Evolutionary conservation across 805 yeast species (phyloP).

Genomic region (Groenewaldozyma tartarivorans): DNA sequence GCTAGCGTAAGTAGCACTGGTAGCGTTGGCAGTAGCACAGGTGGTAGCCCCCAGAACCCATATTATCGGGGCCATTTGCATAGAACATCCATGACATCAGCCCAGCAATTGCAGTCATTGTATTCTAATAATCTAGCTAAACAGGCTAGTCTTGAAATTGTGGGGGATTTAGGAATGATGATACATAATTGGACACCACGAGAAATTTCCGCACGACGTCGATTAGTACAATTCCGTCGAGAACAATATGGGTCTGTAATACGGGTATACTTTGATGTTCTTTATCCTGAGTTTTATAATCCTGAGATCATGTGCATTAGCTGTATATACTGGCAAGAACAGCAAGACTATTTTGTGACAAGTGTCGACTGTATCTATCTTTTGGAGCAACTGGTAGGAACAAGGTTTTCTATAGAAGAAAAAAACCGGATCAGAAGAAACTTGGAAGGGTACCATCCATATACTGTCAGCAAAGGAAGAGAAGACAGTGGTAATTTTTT

Average conservation of each 20-base stretch:
- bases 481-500: constrained; percentile 32
- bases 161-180: constrained; percentile 28
- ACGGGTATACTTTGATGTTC: constrained; percentile 32
- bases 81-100: constrained; percentile 1
- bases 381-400: constrained; percentile 44
- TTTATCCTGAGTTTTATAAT: constrained; percentile 29
- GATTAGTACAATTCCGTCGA: constrained; percentile 41
- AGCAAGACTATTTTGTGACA: constrained; percentile 44
- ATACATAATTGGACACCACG: constrained; percentile 38
- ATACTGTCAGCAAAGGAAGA: constrained; percentile 44
- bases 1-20: background rate
- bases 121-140: constrained; percentile 4
- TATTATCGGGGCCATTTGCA: background rate
- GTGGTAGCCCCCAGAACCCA: background rate
- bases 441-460: constrained; percentile 52
- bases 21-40: background rate
- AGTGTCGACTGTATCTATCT: constrained; percentile 54
- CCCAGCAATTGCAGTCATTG: background rate
- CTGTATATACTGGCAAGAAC: constrained; percentile 50
- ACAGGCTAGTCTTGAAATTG: constrained; percentile 23
- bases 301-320: constrained; percentile 40
- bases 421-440: constrained; percentile 62
- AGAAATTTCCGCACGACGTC: constrained; percentile 34
- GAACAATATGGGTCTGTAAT: constrained; percentile 28
- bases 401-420: constrained; percentile 55